These are phyloP conservation scores for Millerozyma miso DNA, from an alignment of 805 yeast species.

Conservation along the genomic window DNA sequence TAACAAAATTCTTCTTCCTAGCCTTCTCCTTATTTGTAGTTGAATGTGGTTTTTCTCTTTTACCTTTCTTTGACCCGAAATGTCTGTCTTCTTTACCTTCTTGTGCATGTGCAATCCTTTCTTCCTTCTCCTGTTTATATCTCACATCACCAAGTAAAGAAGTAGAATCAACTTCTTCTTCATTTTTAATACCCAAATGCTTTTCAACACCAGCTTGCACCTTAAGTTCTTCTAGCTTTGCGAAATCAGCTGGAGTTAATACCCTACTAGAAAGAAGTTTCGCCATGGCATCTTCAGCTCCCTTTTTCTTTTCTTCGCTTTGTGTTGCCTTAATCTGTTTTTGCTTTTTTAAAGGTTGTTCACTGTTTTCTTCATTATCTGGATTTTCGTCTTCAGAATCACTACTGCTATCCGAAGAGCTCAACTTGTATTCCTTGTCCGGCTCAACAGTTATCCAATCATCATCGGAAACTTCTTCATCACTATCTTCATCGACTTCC, in stretches of 20 bases:
- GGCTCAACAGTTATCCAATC: slow-evolving; percentile 90
- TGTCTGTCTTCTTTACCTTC: slow-evolving; percentile 94
- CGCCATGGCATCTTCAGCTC: slow-evolving; percentile 31
- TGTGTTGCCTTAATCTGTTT: slow-evolving; percentile 24
- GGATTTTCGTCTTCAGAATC: slow-evolving; percentile 19
- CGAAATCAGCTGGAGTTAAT: slow-evolving; percentile 96
- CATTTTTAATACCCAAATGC: slow-evolving; percentile 61
- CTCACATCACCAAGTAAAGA: slow-evolving; percentile 72
- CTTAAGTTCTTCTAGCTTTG: slow-evolving; percentile 85
- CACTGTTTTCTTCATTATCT: slow-evolving; percentile 25
- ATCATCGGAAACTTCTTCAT: slow-evolving; percentile 64
- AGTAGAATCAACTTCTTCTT: slow-evolving; percentile 80
- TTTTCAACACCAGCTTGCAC: slow-evolving; percentile 83
- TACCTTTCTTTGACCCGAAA: slow-evolving; percentile 85
- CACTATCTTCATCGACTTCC: slow-evolving; percentile 56
- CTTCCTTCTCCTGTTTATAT: slow-evolving; percentile 85
- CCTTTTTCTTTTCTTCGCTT: slow-evolving; percentile 11
- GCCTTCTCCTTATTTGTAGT: slow-evolving; percentile 96
- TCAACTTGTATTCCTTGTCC: slow-evolving; percentile 66
- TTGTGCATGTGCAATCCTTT: slow-evolving; percentile 76
- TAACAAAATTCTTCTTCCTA: slow-evolving; percentile 96
- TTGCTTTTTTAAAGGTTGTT: slow-evolving; percentile 20
- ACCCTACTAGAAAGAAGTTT: slow-evolving; percentile 70
- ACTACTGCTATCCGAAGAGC: slow-evolving; percentile 45
- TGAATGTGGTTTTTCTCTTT: slow-evolving; percentile 69